These are phyloP conservation scores for Plasmodium malariae DNA, from an alignment of 169 alveolate species.

Conservation along the genomic window DNA sequence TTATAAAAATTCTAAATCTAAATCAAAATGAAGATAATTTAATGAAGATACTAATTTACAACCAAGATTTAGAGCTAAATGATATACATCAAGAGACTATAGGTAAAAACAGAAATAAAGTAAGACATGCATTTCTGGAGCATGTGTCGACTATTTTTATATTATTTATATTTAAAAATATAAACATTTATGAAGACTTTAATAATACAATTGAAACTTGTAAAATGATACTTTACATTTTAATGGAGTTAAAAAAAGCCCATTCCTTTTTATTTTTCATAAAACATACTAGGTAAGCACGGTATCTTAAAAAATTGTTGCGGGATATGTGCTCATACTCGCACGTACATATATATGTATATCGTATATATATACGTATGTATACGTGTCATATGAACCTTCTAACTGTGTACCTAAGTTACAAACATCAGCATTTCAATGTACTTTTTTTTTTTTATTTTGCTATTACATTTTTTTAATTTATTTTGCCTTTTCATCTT, in stretches of 20 bases:
- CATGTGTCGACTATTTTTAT: slow-evolving; percentile 30
- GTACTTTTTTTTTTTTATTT: no score
- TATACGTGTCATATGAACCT: background rate
- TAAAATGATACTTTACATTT: slow-evolving; percentile 15
- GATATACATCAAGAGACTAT: slow-evolving; percentile 35
- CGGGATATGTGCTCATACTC: background rate
- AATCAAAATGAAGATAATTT: slow-evolving; percentile 28
- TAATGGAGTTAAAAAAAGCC: slow-evolving; percentile 38
- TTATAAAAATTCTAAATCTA: slow-evolving; percentile 36
- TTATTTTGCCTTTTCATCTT: no score
- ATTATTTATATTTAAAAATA: slow-evolving; percentile 26
- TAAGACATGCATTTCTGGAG: slow-evolving; percentile 41
- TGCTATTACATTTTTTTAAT: background rate
- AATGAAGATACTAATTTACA: slow-evolving; percentile 13
- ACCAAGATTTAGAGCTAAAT: slow-evolving; percentile 21
- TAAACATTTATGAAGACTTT: slow-evolving; percentile 42
- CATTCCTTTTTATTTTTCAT: slow-evolving; percentile 51
- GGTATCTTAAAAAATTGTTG: no score
- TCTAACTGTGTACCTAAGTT: no score
- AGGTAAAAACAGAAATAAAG: slow-evolving; percentile 20
- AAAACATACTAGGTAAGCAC: slow-evolving; percentile 23
- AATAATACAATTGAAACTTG: slow-evolving; percentile 27
- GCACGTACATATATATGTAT: background rate
- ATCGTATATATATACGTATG: background rate
- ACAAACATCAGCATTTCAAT: no score